Conservation (phyloP, 2,329 filamentous ascomycete genomes). For the Fusarium verticillioides region DNA sequence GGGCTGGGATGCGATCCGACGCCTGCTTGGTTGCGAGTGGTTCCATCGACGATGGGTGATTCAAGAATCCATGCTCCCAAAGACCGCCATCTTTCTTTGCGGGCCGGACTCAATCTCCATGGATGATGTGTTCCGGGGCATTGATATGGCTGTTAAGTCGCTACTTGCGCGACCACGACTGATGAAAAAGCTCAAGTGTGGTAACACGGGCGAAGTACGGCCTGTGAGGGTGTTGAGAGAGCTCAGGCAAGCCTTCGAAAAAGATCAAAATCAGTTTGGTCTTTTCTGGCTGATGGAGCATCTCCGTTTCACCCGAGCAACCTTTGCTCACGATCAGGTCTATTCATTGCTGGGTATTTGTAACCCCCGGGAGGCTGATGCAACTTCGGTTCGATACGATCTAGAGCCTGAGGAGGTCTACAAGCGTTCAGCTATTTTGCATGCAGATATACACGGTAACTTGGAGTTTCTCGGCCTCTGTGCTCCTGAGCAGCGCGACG, state of each 20-base stretch:
- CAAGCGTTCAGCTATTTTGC: neutral
- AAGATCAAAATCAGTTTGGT: neutral
- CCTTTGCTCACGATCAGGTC: neutral
- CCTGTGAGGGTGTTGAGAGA: neutral
- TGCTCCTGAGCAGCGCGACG: neutral
- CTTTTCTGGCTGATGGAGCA: neutral
- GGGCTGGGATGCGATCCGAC: neutral
- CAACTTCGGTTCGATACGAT: neutral
- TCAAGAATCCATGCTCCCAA: neutral
- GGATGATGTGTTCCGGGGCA: neutral
- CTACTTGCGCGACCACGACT: neutral
- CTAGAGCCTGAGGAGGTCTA: neutral
- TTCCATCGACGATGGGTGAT: neutral
- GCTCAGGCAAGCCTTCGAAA: neutral
- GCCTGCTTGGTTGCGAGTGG: neutral
- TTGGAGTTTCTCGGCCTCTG: neutral
- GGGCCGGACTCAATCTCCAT: neutral
- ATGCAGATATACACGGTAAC: neutral
- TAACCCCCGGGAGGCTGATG: neutral
- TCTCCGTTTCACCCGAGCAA: neutral
- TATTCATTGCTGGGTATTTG: neutral
- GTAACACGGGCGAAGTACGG: neutral
- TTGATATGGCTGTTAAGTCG: neutral
- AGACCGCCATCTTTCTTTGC: neutral
- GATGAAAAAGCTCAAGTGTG: neutral